Base-by-base conservation (phyloP, 1,284 basidiomycete species). In the Ceraceosorus guamensis region DNA sequence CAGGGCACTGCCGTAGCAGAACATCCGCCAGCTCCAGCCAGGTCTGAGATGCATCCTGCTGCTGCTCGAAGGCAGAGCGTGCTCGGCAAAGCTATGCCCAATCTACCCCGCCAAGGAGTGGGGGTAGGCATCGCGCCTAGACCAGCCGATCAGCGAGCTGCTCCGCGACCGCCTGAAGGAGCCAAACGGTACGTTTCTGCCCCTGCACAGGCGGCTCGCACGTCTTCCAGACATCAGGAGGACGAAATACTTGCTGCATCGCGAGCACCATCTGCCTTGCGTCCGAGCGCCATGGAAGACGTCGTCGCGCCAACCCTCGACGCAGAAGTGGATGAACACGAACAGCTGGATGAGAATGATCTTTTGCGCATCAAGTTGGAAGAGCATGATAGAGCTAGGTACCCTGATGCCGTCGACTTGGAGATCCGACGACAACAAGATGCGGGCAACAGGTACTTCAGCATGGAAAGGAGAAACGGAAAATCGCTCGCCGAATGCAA, bases 361-460 rank as follows among this genome's bases (percentile, higher is more conserved):
- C 11, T 11, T 11, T 16, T 41, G 39, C 39, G 39, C 39, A 11
- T 41, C 39, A 41, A 41, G 39, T 16, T 41, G 11, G 39, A 41
- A 16, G 39, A 11, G 16, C 39, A 41, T 41, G 39, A 41, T 16
- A 56, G 46, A 56, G 53, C 10, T 53, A 44, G 18, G 33, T 56
- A 41, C 35, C 33, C 41, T 5, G 10, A n/a, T 8, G n/a, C 13
- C 6, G 8, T 33, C 43, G 8, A 16, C 5, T 31, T 37, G 44
- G 41, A 52, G 39, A 48, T 30, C 16, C 53, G 11, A 16, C 10
- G 39, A 57, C 50, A 59, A 46, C 24, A 24, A 24, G 24, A 24
- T 2, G 33, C 30, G 18, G 8, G 47, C 30, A 10, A 33, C 31
- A 6, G 18, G 18, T 13, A 44, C n/a, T 45, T 41, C 49, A 8